Conservation (phyloP, 2,329 filamentous ascomycete species). For the Penicillium sp. region DNA sequence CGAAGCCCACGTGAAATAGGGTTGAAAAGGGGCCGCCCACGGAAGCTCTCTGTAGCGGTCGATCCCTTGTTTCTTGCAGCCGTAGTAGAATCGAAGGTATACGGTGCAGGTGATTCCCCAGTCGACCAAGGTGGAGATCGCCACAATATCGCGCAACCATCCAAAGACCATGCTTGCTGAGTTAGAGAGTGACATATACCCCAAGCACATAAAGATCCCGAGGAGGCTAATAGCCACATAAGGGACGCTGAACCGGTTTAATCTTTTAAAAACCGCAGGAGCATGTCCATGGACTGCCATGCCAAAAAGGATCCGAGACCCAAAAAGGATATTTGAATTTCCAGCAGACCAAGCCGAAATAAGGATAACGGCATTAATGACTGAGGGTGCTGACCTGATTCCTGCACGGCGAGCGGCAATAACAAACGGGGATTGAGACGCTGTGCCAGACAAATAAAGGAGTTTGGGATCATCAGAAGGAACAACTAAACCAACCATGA, state of each 20-base stretch:
- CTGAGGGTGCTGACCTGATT: constrained; percentile 32
- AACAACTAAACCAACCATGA: constrained; percentile 8
- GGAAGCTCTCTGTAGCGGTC: constrained; percentile 45
- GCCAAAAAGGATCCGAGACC: constrained; percentile 43
- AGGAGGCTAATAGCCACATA: constrained; percentile 59
- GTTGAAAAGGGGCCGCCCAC: constrained; percentile 56
- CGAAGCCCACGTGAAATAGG: constrained; percentile 64
- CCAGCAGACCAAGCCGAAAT: constrained; percentile 45
- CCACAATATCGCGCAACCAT: background rate
- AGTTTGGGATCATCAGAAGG: constrained; percentile 53
- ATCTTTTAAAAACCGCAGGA: constrained; percentile 34
- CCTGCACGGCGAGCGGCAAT: constrained; percentile 54
- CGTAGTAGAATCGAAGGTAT: constrained; percentile 53
- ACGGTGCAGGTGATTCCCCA: background rate
- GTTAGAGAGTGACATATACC: constrained; percentile 65
- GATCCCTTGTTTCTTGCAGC: constrained; percentile 42
- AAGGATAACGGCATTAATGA: constrained; percentile 28
- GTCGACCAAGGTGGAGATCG: background rate
- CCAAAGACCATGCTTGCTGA: constrained; percentile 36
- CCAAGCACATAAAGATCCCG: constrained; percentile 62
- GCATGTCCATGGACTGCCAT: constrained; percentile 44
- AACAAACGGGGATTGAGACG: constrained; percentile 44
- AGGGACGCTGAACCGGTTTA: constrained; percentile 58
- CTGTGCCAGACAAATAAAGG: constrained; percentile 51
- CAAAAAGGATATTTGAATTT: constrained; percentile 45